Conservation (phyloP, 2,329 filamentous ascomycete species). For the Podosphaera fusca region DNA sequence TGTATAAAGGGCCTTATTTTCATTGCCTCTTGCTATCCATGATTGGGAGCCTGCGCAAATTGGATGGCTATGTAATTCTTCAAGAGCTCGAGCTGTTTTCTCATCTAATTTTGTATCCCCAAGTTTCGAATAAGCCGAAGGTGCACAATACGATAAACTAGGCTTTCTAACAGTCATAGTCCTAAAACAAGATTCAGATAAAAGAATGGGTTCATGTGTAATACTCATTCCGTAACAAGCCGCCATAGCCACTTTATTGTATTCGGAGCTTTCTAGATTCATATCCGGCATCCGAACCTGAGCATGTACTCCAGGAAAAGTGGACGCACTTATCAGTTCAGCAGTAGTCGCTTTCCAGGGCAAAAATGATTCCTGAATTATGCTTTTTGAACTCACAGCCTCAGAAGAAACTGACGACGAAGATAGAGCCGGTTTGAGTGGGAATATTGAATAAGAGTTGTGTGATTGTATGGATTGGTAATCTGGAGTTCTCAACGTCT, state of each 20-base stretch:
- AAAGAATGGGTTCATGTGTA: conserved; percentile 27
- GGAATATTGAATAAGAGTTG: conserved; percentile 30
- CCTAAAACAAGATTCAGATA: conserved; percentile 33
- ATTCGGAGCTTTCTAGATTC: conserved; percentile 34
- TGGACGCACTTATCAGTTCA: conserved; percentile 33
- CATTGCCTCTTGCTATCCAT: not conserved
- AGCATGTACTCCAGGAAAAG: conserved; percentile 26
- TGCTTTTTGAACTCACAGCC: conserved; percentile 42
- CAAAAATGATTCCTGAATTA: conserved; percentile 31
- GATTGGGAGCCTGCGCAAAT: conserved; percentile 18
- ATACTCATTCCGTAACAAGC: conserved; percentile 34
- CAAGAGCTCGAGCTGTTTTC: conserved; percentile 31
- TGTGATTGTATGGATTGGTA: conserved; percentile 29
- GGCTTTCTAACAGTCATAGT: conserved; percentile 23
- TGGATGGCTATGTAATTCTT: conserved; percentile 34
- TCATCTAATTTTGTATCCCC: conserved; percentile 21
- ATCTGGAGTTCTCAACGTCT: conserved; percentile 25
- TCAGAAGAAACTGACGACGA: conserved; percentile 40
- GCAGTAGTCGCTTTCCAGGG: conserved; percentile 42
- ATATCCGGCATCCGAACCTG: conserved; percentile 39
- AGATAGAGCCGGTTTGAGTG: conserved; percentile 30
- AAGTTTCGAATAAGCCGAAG: conserved; percentile 22
- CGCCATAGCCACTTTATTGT: conserved; percentile 28
- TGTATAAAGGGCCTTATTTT: not conserved
- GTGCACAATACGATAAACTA: conserved; percentile 26